Evolutionary conservation across 495 filamentous ascomycete genomes (phyloP), one percentile per base, ranked within the genome.

Genomic region (Astrocystis sublimbata): DNA sequence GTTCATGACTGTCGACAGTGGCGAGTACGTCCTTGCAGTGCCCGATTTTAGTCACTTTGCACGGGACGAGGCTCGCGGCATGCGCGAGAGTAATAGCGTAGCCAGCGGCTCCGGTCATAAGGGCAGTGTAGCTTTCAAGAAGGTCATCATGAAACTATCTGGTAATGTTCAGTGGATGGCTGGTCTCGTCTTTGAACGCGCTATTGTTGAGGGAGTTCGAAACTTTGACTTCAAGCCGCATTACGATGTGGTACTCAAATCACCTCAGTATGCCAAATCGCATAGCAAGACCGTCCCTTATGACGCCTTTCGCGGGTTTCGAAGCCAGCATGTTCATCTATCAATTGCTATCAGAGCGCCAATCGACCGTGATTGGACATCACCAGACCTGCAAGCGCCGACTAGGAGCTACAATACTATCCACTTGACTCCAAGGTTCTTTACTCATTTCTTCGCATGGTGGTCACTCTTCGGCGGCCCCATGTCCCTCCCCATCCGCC

Each of bases 361-460:
- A 0, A 81, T 88, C 15, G 88, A 88, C 65, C 82, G 89, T 15
- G 85, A 92, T 64, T 97, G 93, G 93, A 81, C 84, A 17, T 83
- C 88, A 9, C 82, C 89, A 2, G 89, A 87, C 71, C 71, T 84
- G 8, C 84, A 88, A 59, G 30, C 60, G 33, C 83, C 89, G 10
- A 93, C 92, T 9, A 83, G 82, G 55, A 97, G 92, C 73, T 98
- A 98, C 76, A 98, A 98, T 65, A 89, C 93, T 0, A 89, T 96
- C 4, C 96, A 98, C 72, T 80, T 98, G 46, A 92, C 87, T 9
- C 94, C 94, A 6, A 87, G 92, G 6, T 96, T 98, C 81, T 98
- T 98, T 72, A 96, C 92, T 2, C 94, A 98, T 68, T 98, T 98
- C 78, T 98, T 93, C 76, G 88, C 89, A 66, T 98, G 94, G 94